These are phyloP conservation scores for Microbotryum silenes-acaulis DNA, from an alignment of 1,284 basidiomycete genomes.

Conservation along the genomic window DNA sequence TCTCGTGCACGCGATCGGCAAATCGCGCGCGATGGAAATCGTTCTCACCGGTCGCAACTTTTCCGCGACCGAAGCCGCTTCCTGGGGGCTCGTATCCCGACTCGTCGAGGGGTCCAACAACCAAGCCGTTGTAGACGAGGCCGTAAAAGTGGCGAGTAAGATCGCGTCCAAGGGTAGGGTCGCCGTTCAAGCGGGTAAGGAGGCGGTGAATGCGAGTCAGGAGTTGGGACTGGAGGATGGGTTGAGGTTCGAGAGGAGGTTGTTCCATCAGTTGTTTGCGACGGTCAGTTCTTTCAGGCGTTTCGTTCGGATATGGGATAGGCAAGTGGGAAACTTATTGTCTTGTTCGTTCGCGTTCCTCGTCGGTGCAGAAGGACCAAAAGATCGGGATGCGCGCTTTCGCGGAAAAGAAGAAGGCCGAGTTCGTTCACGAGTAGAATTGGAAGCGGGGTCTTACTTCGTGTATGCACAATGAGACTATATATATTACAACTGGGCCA, in stretches of 20 bases:
- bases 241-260: constrained; percentile 72
- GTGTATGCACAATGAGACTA: not conserved
- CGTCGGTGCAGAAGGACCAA: constrained; percentile 58
- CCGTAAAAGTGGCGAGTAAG: constrained; percentile 67
- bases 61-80: constrained; percentile 70
- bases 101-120: constrained; percentile 66
- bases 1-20: constrained; percentile 78
- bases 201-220: constrained; percentile 84
- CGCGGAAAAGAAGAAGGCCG: constrained; percentile 89
- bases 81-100: constrained; percentile 75
- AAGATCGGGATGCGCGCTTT: constrained; percentile 99
- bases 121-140: constrained; percentile 76
- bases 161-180: constrained; percentile 81
- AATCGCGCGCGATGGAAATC: constrained; percentile 93
- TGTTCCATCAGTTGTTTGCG: constrained; percentile 90
- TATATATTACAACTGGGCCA: not conserved
- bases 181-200: constrained; percentile 85
- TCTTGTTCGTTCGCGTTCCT: not conserved
- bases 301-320: not conserved
- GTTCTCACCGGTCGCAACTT: constrained; percentile 75
- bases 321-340: not conserved
- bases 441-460: too few relatives aligned
- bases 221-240: constrained; percentile 78
- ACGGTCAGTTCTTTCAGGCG: constrained; percentile 46
- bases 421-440: constrained; percentile 42